A percentile compares a stretch with the other conserved stretches of the same genome.
Evolutionary conservation across 768 basidiomycete species (phyloP).

Genomic region (Calvatia gigantea): DNA sequence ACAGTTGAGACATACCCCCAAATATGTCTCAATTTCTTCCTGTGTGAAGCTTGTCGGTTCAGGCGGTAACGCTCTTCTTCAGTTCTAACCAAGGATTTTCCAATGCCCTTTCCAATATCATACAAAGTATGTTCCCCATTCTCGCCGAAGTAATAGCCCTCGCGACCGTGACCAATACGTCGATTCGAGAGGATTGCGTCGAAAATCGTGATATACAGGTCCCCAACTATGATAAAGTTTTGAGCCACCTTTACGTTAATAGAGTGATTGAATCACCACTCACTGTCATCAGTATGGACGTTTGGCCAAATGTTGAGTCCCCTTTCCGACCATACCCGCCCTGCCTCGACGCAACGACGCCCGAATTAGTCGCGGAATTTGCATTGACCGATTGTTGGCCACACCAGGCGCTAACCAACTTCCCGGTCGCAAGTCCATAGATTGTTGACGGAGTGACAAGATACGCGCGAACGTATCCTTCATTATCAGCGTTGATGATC

Average conservation of each 20-base stretch:
- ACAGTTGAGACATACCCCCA: constrained; percentile 15
- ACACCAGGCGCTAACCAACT: constrained; percentile 49
- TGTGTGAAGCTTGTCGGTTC: constrained; percentile 45
- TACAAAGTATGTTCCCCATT: constrained; percentile 45
- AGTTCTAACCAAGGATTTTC: constrained; percentile 33
- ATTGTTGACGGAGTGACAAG: constrained; percentile 56
- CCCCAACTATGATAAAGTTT: constrained; percentile 29
- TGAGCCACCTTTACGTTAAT: constrained; percentile 9
- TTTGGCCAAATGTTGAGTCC: constrained; percentile 59
- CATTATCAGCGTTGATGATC: constrained; percentile 43
- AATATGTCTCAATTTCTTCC: constrained; percentile 42
- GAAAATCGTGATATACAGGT: constrained; percentile 42
- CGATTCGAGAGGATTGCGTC: constrained; percentile 30
- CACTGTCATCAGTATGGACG: constrained; percentile 52
- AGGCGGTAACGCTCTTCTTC: constrained; percentile 30
- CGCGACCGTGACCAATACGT: constrained; percentile 39
- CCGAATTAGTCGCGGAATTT: constrained; percentile 46
- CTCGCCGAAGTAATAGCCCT: constrained; percentile 52
- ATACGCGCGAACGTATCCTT: constrained; percentile 49
- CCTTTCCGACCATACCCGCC: constrained; percentile 53
- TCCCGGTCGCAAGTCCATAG: constrained; percentile 49
- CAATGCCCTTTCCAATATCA: constrained; percentile 37
- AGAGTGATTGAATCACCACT: constrained; percentile 6
- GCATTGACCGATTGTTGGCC: constrained; percentile 48
- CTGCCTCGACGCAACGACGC: constrained; percentile 43